Percentiles rank a stretch among this genome's conserved stretches.
Conservation (phyloP, 768 basidiomycete genomes). For the Harrya chromipes region DNA sequence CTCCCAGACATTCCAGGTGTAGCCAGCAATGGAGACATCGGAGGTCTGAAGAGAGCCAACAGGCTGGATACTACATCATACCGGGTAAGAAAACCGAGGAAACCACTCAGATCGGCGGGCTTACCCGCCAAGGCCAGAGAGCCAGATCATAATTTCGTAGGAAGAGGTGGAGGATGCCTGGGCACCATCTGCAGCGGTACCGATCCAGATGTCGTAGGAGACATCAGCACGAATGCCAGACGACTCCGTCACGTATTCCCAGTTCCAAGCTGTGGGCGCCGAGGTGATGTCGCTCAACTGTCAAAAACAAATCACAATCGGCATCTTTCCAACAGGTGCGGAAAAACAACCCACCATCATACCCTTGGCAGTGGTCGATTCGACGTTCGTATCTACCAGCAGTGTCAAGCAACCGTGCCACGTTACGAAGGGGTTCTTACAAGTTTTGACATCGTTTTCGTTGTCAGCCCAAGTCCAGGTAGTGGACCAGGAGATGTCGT, state of each 20-base stretch:
- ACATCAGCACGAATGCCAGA: slow-evolving; percentile 56
- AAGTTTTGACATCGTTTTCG: slow-evolving; percentile 54
- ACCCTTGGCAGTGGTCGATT: slow-evolving; percentile 46
- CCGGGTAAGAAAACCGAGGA: not conserved
- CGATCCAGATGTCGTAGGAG: slow-evolving; percentile 56
- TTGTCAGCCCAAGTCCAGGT: slow-evolving; percentile 50
- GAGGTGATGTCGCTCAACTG: slow-evolving; percentile 41
- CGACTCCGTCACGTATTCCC: slow-evolving; percentile 42
- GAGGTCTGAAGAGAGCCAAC: slow-evolving; percentile 48
- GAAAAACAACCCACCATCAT: slow-evolving; percentile 34
- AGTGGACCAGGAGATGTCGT: slow-evolving; percentile 50
- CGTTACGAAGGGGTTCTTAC: slow-evolving; percentile 27
- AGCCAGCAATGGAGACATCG: slow-evolving; percentile 41
- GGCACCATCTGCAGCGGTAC: slow-evolving; percentile 38
- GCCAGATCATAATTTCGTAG: slow-evolving; percentile 63
- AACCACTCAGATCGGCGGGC: not conserved
- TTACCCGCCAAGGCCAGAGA: slow-evolving; percentile 54
- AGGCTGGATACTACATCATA: slow-evolving; percentile 45
- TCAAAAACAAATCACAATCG: not conserved
- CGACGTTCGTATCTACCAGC: slow-evolving; percentile 47
- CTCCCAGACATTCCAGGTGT: slow-evolving; percentile 56
- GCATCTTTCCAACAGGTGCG: not conserved
- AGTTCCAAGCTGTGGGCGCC: slow-evolving; percentile 51
- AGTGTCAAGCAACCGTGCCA: not conserved
- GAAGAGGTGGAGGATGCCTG: slow-evolving; percentile 48